Base-by-base conservation (phyloP, 768 basidiomycete genomes). In the Ramaria sp. region DNA sequence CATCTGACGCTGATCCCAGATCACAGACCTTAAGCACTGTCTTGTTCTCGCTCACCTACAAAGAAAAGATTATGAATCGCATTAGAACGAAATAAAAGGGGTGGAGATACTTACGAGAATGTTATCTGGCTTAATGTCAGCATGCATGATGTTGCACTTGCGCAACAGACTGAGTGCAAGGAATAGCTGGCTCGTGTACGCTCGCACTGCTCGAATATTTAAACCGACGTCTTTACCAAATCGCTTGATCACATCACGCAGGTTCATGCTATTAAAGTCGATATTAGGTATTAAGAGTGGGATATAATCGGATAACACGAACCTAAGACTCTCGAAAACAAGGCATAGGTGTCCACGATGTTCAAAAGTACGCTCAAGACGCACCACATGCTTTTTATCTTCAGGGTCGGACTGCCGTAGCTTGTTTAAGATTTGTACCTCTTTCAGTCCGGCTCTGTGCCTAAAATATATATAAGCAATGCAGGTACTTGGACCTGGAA, bases 61-160 rank as follows among this genome's bases (percentile, higher is more conserved):
- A 15, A 43, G 25, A 16, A 52, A n/a, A 32, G 54, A n/a, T n/a
- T n/a, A 22, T 34, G 5, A 41, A n/a, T 41, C 15, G 16, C 12
- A 47, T 10, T 47, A 24, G 24, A 20, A 18, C 28, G 16, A 47
- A 5, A 27, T 47, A 16, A 15, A 27, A 24, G 27, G 25, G 25
- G 45, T 5, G 9, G 15, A 47, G 18, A 27, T 47, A 76, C 83
- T 30, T 58, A 93, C 94, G 63, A 98, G 67, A 41, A 99, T 95
- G 65, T 98, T 98, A 66, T 98, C 96, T 18, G 96, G 96, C 68
- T 98, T 98, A 66, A 99, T 89, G 65, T 99, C 96, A 6, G 96
- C 96, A 63, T 99, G 96, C 81, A 97, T 96, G 56, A 98, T 82
- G 60, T 88, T 91, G 56, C 82, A 78, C 70, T 97, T 97, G 60